phyloP scores from a whole-genome alignment of 129 eudicot genomes.

The Daucus carota region DH1_v3.0 NC_030382.2:49448001-49448500 shows the following conservation, averaged over 20 bases:
- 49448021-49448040: conserved; percentile 52
- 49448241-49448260: background rate
- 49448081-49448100: conserved; percentile 22
- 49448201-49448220: no score
- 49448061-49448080: conserved; percentile 51
- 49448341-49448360: background rate
- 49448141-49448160: background rate
- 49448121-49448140: background rate
- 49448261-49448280: background rate
- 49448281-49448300: background rate
- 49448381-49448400: background rate
- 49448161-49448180: background rate
- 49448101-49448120: conserved; percentile 26
- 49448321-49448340: background rate
- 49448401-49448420: background rate
- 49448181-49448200: background rate
- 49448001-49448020: conserved; percentile 65
- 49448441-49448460: background rate
- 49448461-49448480: background rate
- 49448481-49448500: no score
- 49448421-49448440: background rate
- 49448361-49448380: background rate
- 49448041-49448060: conserved; percentile 64
- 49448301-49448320: background rate
- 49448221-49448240: background rate